Base-by-base conservation (phyloP, 495 filamentous ascomycete genomes). In the Cercophora newfieldiana region DNA sequence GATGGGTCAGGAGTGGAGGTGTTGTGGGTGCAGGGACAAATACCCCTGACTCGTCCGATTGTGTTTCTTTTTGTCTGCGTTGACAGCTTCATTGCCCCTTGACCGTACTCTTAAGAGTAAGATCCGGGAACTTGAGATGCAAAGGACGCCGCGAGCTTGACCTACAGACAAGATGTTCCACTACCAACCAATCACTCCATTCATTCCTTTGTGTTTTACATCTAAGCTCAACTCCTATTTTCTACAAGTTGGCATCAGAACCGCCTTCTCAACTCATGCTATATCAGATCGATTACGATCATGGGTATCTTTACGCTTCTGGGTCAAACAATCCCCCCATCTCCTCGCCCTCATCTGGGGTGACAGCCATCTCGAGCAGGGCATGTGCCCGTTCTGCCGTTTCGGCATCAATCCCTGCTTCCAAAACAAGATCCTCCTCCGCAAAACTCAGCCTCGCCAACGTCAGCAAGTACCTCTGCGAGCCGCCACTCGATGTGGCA, bases 341-440 rank as follows among this genome's bases (percentile, higher is more conserved):
- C 51, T 68, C 76, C 61, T 80, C 75, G 3, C 75, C 79, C 29
- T 80, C 79, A 26, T 82, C 80, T 0, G 78, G 76, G 19, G 78
- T 82, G 4, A 80, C 81, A 2, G 76, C 78, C 59, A 81, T 50
- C 71, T 83, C 80, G 1, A 84, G 66, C 44, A 84, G 54, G 61
- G 81, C 79, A 44, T 82, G 78, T 21, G 81, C 81, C 54, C 78
- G 65, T 60, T 84, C 81, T 16, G 74, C 75, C n/a, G 79, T 82
- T 21, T 80, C 74, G 3, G 67, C 66, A 7, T 74, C 73, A 29
- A 79, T 76, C 18, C 72, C 72, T 0, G 66, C 69, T 63, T 84
- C 81, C 29, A 81, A 71, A 1, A 82, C 74, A 30, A 81, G 61
- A 48, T 81, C 79, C 24, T 83, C 81, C 29, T 78, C 74, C 3